A percentile compares a stretch with the other conserved stretches of the same genome.
Conservation (phyloP, 352 stramenopile species). For the Elongisporangium undulatum region DNA sequence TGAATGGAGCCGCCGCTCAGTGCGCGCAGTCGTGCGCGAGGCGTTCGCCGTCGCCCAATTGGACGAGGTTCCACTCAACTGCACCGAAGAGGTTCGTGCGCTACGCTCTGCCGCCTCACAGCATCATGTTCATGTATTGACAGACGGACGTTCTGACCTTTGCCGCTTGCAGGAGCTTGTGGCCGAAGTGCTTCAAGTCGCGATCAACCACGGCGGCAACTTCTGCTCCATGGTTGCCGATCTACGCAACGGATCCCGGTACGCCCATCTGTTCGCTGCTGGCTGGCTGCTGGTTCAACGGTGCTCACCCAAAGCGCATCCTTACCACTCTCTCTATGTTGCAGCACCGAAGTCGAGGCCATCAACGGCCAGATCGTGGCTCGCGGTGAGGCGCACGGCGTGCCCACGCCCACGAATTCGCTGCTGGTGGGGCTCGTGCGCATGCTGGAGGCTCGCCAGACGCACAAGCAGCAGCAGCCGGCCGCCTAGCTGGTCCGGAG, state of each 20-base stretch:
- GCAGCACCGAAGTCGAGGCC: slow-evolving; percentile 68
- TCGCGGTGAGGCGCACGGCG: slow-evolving; percentile 28
- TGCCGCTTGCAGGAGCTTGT: slow-evolving; percentile 40
- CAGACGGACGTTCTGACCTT: slow-evolving; percentile 1
- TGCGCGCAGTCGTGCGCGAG: slow-evolving; percentile 56
- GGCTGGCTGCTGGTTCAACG: neutral
- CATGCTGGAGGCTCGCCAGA: slow-evolving; percentile 30
- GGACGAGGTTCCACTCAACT: slow-evolving; percentile 40
- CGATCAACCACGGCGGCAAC: slow-evolving; percentile 48
- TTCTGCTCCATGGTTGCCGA: slow-evolving; percentile 76
- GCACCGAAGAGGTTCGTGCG: slow-evolving; percentile 28
- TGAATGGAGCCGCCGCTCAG: slow-evolving; percentile 35
- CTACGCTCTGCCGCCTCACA: neutral
- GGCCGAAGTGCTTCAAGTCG: slow-evolving; percentile 45
- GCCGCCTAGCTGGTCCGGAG: neutral
- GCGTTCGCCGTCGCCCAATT: slow-evolving; percentile 36
- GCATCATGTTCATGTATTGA: neutral
- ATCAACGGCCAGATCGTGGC: slow-evolving; percentile 64
- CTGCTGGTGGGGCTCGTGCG: slow-evolving; percentile 58
- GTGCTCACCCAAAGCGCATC: neutral
- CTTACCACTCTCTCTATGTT: neutral
- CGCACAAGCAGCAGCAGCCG: slow-evolving; percentile 4
- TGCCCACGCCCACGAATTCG: slow-evolving; percentile 60
- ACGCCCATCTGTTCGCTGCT: slow-evolving; percentile 1
- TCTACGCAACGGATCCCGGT: slow-evolving; percentile 55